A percentile compares a stretch with the other conserved stretches of the same genome.
phyloP scores from a whole-genome alignment of 129 eudicot species.

The Escallonia herrerae region DNA sequence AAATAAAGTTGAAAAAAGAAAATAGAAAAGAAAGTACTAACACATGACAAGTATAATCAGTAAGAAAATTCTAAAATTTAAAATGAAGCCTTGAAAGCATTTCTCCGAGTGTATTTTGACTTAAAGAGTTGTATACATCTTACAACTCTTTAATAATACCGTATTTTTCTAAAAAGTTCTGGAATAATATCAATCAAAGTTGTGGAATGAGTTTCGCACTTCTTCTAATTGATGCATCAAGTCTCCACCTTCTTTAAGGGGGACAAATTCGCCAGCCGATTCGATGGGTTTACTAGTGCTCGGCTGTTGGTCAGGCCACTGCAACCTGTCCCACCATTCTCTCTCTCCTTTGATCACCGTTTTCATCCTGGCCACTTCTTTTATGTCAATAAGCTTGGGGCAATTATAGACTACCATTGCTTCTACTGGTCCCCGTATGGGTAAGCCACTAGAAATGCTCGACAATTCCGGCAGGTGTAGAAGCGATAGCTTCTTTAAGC shows the following conservation, averaged over 20 bases:
- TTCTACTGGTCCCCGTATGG: conserved; percentile 13
- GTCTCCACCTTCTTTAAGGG: conserved; percentile 8
- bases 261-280: background rate
- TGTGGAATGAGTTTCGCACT: background rate
- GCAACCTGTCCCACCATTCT: conserved; percentile 37
- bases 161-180: too few species aligned
- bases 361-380: background rate
- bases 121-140: too few species aligned
- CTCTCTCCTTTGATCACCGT: conserved; percentile 23
- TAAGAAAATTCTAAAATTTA: too few species aligned
- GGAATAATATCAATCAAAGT: too few species aligned
- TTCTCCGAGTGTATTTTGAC: too few species aligned
- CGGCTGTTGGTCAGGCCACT: conserved; percentile 6
- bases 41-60: too few species aligned
- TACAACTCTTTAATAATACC: too few species aligned
- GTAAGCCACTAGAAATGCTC: conserved; percentile 16
- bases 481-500: conserved; percentile 30
- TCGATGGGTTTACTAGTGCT: conserved; percentile 1
- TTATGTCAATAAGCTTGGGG: conserved; percentile 23
- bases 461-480: conserved; percentile 26
- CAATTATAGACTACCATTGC: conserved; percentile 25
- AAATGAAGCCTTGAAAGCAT: too few species aligned
- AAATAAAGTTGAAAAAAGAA: too few species aligned
- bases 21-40: too few species aligned
- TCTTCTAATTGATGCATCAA: conserved; percentile 14